Evolutionary conservation across 495 filamentous ascomycete genomes (phyloP).

Genomic region (Penicilliopsis zonata): DNA sequence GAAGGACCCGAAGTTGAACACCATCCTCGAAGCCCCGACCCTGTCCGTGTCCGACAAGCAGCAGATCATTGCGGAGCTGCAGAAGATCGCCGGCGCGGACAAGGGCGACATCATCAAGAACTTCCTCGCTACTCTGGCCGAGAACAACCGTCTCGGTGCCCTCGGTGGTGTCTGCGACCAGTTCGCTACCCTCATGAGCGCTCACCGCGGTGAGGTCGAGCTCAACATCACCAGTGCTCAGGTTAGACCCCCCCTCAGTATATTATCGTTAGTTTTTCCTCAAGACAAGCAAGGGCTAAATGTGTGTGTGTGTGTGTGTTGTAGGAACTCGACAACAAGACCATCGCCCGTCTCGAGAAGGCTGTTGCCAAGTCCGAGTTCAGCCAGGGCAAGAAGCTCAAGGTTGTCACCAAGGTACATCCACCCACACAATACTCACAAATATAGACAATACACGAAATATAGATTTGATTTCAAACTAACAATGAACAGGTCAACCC

Average conservation of each 20-base stretch:
- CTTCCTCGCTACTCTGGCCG: slow-evolving; percentile 77
- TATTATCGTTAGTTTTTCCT: not conserved
- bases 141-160: slow-evolving; percentile 87
- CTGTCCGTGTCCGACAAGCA: slow-evolving; percentile 67
- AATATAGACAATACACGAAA: slow-evolving; percentile 1
- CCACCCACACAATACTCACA: not conserved
- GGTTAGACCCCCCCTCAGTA: slow-evolving; percentile 37
- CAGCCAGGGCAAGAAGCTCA: slow-evolving; percentile 92
- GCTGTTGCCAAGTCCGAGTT: slow-evolving; percentile 82
- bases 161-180: slow-evolving; percentile 75
- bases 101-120: slow-evolving; percentile 82
- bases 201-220: slow-evolving; percentile 85
- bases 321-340: slow-evolving; percentile 80
- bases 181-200: slow-evolving; percentile 78
- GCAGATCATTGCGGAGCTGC: slow-evolving; percentile 69
- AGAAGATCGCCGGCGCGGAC: slow-evolving; percentile 58
- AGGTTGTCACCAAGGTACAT: slow-evolving; percentile 80
- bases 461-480: not conserved
- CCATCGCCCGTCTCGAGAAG: slow-evolving; percentile 68
- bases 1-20: slow-evolving; percentile 65
- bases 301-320: slow-evolving; percentile 7
- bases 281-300: not conserved
- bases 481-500: slow-evolving; percentile 59
- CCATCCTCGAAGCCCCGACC: slow-evolving; percentile 69
- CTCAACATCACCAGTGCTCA: slow-evolving; percentile 77